Base-by-base conservation (phyloP, 495 filamentous ascomycete species). In the Aspergillus bertholletiae region DNA sequence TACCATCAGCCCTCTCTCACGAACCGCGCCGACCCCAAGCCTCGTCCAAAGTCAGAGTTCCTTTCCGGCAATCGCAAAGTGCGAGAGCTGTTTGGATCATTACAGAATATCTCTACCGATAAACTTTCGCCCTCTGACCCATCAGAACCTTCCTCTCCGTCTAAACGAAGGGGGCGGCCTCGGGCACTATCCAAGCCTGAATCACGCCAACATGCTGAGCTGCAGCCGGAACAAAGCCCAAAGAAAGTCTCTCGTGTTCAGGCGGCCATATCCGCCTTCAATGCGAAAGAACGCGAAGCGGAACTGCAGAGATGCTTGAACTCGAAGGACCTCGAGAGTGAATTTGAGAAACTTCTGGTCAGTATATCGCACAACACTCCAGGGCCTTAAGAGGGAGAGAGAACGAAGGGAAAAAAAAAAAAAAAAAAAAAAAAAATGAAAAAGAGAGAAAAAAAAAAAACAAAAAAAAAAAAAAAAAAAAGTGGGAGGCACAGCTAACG, bases 181-280 rank as follows among this genome's bases (percentile, higher is more conserved):
- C 60, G 57, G 63, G 49, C 63, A 56, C 41, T 58, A 0, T 62
- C 62, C 4, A 45, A 51, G 39, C 58, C 67, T 32, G 60, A 68
- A 46, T 35, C 60, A 44, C 57, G 68, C 48, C 27, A 61, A 0
- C 53, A 57, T 46, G 49, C 37, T 51, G 65, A 62, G 23, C 65
- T 55, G 51, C 60, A 54, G 45, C 61, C 49, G 46, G 62, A 69
- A 23, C 49, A 61, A 58, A 74, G 69, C 28, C 59, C 66, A 41
- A 77, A 71, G 45, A 69, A 71, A 50, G 61, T 74, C 26, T 79
- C 80, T 22, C 77, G 84, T 22, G 84, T 89, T 13, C 81, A 87
- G 68, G 83, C 85, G 26, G 84, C 83, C 12, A 84, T 88, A 12
- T 84, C 85, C 15, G 80, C 73, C 2, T 79, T 88, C 63, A 80